These are phyloP conservation scores for Cytospora paraplurivora DNA, from an alignment of 2,329 filamentous ascomycete genomes.

Conservation along the genomic window DNA sequence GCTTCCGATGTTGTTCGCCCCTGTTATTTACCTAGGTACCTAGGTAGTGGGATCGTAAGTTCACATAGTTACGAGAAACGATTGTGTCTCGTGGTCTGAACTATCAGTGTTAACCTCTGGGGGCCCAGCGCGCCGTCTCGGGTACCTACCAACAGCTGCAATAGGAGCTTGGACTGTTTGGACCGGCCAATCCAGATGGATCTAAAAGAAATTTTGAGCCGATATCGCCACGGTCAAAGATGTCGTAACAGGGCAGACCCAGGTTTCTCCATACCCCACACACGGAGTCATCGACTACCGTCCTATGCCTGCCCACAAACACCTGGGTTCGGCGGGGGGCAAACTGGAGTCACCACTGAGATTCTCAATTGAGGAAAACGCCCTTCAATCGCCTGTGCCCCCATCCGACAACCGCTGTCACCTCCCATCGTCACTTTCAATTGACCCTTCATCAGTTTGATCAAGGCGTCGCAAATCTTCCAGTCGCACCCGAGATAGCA, in stretches of 20 bases:
- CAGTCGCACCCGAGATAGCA: background rate
- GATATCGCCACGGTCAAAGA: background rate
- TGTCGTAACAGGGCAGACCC: background rate
- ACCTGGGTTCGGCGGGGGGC: background rate
- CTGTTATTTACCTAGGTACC: too few species aligned
- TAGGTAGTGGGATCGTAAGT: too few species aligned
- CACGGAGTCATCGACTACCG: background rate
- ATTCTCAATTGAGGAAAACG: background rate
- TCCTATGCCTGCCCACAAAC: background rate
- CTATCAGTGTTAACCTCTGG: too few species aligned
- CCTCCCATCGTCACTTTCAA: background rate
- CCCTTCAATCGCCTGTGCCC: background rate
- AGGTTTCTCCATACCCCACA: background rate
- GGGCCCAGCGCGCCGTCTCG: too few species aligned
- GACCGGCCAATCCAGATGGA: background rate
- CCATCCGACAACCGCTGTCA: background rate
- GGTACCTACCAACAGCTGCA: too few species aligned
- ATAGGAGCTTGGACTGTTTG: too few species aligned
- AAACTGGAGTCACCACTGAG: slow-evolving; percentile 1
- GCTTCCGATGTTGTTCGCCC: too few species aligned
- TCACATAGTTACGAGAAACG: too few species aligned
- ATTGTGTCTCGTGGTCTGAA: too few species aligned
- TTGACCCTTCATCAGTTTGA: slow-evolving; percentile 12
- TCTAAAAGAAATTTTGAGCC: slow-evolving; percentile 3
- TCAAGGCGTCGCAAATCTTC: slow-evolving; percentile 8